Conservation (phyloP, 495 filamentous ascomycete genomes). For the Staphylotrichum longicolle region DNA sequence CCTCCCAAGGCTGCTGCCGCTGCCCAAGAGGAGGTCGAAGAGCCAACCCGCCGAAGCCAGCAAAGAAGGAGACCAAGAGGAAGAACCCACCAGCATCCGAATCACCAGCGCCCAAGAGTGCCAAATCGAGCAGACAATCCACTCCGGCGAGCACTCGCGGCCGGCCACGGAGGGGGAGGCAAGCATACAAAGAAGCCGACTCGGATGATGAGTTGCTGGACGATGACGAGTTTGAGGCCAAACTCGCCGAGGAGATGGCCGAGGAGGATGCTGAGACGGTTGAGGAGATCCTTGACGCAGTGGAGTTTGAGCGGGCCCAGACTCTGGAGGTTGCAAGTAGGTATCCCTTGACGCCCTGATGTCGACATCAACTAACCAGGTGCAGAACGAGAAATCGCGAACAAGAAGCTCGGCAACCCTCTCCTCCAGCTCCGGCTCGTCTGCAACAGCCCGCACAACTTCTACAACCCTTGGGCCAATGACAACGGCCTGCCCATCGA, state of each 20-base stretch:
- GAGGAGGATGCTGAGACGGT: slow-evolving; percentile 50
- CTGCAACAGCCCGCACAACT: slow-evolving; percentile 93
- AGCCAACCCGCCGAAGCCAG: slow-evolving; percentile 17
- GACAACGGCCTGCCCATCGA: slow-evolving; percentile 58
- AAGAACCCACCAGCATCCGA: slow-evolving; percentile 39
- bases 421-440: slow-evolving; percentile 88
- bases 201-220: slow-evolving; percentile 69
- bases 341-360: slow-evolving; percentile 27
- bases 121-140: slow-evolving; percentile 66
- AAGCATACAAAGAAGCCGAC: slow-evolving; percentile 52
- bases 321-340: slow-evolving; percentile 77
- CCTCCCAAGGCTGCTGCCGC: slow-evolving; percentile 20
- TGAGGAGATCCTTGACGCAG: slow-evolving; percentile 43
- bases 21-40: not conserved
- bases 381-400: slow-evolving; percentile 72
- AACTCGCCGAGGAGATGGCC: slow-evolving; percentile 58
- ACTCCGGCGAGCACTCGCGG: slow-evolving; percentile 61
- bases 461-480: slow-evolving; percentile 83
- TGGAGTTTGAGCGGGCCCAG: slow-evolving; percentile 64
- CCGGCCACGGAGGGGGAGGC: slow-evolving; percentile 37
- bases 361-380: slow-evolving; percentile 18
- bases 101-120: slow-evolving; percentile 56
- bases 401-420: slow-evolving; percentile 93
- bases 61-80: slow-evolving; percentile 43
- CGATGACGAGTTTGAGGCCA: slow-evolving; percentile 70